Evolutionary conservation across 257 asterid species (phyloP).

Genomic region (Craterostigma plantagineum): DNA sequence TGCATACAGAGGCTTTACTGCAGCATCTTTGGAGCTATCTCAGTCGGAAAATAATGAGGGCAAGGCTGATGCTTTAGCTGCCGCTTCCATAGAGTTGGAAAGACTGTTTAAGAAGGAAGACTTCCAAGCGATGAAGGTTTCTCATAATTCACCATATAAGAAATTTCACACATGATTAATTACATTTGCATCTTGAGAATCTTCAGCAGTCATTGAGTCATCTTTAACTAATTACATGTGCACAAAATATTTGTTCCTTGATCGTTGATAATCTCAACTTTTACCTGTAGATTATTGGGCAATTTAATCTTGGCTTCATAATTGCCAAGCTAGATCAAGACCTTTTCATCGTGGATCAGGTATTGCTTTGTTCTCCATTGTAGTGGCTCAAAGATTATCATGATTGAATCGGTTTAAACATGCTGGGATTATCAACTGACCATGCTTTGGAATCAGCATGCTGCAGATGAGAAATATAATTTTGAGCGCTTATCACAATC

Average conservation of each 20-base stretch:
- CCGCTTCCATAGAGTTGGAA: slow-evolving; percentile 85
- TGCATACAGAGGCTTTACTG: slow-evolving; percentile 40
- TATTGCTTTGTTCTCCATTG: slow-evolving; percentile 16
- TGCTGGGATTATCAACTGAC: not conserved
- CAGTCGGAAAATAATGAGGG: slow-evolving; percentile 50
- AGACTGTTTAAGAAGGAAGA: slow-evolving; percentile 79
- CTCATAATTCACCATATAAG: no score
- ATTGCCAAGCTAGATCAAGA: slow-evolving; percentile 72
- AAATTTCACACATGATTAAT: slow-evolving; percentile 1
- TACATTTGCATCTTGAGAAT: no score
- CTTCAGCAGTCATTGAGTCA: no score
- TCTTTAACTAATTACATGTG: no score
- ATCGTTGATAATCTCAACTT: slow-evolving; percentile 8
- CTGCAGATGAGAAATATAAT: slow-evolving; percentile 97
- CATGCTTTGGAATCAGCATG: slow-evolving; percentile 48
- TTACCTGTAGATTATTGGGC: slow-evolving; percentile 71
- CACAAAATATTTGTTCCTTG: not conserved
- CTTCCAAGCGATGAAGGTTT: slow-evolving; percentile 77
- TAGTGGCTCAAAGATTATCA: not conserved
- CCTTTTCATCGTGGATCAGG: slow-evolving; percentile 98
- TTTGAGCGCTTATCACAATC: slow-evolving; percentile 68
- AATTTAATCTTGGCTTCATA: slow-evolving; percentile 93
- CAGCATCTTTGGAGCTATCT: slow-evolving; percentile 73
- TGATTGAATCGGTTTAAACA: no score
- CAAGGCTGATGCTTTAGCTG: slow-evolving; percentile 65